These are phyloP conservation scores for Colletotrichum ledebouriae DNA, from an alignment of 2,329 filamentous ascomycete genomes.

Conservation along the genomic window DNA sequence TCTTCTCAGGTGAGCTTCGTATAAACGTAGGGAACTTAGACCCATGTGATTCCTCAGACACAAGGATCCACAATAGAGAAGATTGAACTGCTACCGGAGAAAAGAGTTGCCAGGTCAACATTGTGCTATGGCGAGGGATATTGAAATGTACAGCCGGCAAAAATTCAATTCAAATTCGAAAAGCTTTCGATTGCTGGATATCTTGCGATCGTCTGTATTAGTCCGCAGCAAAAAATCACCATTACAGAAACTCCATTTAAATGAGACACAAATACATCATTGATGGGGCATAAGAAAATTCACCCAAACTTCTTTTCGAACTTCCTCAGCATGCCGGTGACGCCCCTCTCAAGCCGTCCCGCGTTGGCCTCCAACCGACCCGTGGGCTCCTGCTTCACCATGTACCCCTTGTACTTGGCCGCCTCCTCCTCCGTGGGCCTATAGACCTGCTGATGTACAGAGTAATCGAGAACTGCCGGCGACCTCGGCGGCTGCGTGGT, in stretches of 20 bases:
- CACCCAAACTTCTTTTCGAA: conserved; percentile 81
- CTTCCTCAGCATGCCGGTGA: conserved; percentile 80
- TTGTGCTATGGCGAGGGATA: too few relatives aligned
- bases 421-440: conserved; percentile 75
- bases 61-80: too few relatives aligned
- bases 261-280: too few relatives aligned
- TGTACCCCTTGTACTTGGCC: conserved; percentile 57
- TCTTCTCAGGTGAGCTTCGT: too few relatives aligned
- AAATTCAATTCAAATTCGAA: not conserved
- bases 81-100: too few relatives aligned
- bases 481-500: conserved; percentile 43
- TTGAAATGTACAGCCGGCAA: too few relatives aligned
- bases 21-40: too few relatives aligned
- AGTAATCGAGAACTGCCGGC: conserved; percentile 59
- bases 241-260: too few relatives aligned
- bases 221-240: not conserved
- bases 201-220: not conserved
- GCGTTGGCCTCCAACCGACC: conserved; percentile 75
- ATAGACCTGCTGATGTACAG: conserved; percentile 78
- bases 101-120: too few relatives aligned
- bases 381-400: conserved; percentile 59
- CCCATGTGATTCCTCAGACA: too few relatives aligned
- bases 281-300: conserved; percentile 18
- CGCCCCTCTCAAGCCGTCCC: conserved; percentile 76
- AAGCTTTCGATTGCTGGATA: not conserved